These are phyloP conservation scores for Flaveria linearis DNA, from an alignment of 129 eudicot species.

Conservation along the genomic window DNA sequence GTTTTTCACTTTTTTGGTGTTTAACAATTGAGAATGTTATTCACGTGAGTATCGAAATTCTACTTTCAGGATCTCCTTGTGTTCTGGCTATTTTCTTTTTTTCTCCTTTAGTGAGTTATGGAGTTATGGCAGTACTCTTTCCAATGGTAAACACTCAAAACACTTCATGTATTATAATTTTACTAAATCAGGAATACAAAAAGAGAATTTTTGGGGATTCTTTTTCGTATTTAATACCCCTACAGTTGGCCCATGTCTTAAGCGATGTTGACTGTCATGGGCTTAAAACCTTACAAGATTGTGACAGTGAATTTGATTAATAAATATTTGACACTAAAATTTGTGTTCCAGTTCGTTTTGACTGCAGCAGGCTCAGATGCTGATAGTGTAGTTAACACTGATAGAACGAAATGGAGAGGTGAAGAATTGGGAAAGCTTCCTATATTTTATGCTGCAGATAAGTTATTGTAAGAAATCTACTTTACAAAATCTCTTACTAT, in stretches of 20 bases:
- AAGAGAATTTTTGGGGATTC: not conserved
- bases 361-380: constrained; percentile 96
- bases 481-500: constrained; percentile 7
- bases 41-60: constrained; percentile 11
- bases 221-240: constrained; percentile 2
- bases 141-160: constrained; percentile 67
- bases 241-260: not conserved
- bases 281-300: constrained; percentile 1
- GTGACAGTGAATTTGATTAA: constrained; percentile 1
- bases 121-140: constrained; percentile 91
- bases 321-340: constrained; percentile 10
- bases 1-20: not conserved
- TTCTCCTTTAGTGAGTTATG: constrained; percentile 92
- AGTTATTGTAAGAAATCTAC: constrained; percentile 68
- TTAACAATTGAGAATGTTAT: constrained; percentile 1
- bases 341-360: constrained; percentile 70
- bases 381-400: constrained; percentile 56
- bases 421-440: constrained; percentile 84
- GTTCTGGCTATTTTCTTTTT: constrained; percentile 75
- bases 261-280: not conserved
- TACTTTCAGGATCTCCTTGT: constrained; percentile 82
- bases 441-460: constrained; percentile 75
- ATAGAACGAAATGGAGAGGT: constrained; percentile 64
- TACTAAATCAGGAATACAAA: not conserved
- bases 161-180: not conserved